phyloP scores from a whole-genome alignment of 495 filamentous ascomycete genomes.

The Evernia prunastri region DNA sequence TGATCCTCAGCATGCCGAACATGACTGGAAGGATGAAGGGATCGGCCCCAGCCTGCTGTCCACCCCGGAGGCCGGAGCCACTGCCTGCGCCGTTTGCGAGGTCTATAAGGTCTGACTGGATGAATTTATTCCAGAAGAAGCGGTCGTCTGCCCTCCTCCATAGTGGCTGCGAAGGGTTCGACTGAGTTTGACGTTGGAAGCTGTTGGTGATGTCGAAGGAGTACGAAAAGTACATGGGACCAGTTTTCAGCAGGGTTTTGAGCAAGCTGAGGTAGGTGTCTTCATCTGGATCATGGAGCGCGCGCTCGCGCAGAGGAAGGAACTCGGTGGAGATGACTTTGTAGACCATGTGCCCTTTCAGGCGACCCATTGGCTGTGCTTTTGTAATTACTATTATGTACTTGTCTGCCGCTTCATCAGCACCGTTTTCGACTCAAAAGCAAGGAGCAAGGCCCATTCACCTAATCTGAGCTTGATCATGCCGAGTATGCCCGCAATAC shows the following conservation, averaged over 20 bases:
- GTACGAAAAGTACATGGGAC: slow-evolving; percentile 98
- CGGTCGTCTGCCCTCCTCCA: slow-evolving; percentile 93
- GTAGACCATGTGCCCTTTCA: slow-evolving; percentile 92
- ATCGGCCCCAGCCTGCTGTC: slow-evolving; percentile 69
- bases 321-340: slow-evolving; percentile 87
- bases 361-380: slow-evolving; percentile 77
- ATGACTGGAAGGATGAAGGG: slow-evolving; percentile 93
- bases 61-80: slow-evolving; percentile 43
- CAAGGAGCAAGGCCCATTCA: slow-evolving; percentile 34
- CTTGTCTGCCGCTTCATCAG: slow-evolving; percentile 58
- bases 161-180: slow-evolving; percentile 60
- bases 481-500: slow-evolving; percentile 89
- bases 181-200: slow-evolving; percentile 83
- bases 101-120: slow-evolving; percentile 86
- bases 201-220: slow-evolving; percentile 89
- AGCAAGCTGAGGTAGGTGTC: slow-evolving; percentile 79
- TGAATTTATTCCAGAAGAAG: slow-evolving; percentile 97
- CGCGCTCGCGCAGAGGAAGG: slow-evolving; percentile 85
- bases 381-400: slow-evolving; percentile 97
- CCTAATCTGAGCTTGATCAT: slow-evolving; percentile 85
- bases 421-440: background rate
- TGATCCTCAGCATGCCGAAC: slow-evolving; percentile 88
- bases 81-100: slow-evolving; percentile 51
- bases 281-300: slow-evolving; percentile 86
- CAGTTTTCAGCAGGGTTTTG: slow-evolving; percentile 66